Evolutionary conservation across 2,329 filamentous ascomycete genomes (phyloP).

Genomic region (Fusarium sp.): DNA sequence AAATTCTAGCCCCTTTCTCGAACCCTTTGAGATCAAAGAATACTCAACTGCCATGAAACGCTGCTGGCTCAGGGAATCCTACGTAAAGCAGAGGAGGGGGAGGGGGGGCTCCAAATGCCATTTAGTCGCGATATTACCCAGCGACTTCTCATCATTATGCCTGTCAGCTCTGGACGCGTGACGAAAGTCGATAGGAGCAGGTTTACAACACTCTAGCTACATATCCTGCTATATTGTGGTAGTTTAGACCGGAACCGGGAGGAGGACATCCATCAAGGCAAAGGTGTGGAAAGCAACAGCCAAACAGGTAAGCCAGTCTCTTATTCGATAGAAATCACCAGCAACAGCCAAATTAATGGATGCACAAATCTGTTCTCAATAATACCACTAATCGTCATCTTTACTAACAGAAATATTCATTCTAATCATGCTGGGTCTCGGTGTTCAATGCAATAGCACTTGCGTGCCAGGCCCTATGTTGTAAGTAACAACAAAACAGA

Average conservation of each 20-base stretch:
- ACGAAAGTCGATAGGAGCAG: background rate
- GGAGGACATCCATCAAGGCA: background rate
- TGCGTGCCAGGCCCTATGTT: conserved; percentile 3
- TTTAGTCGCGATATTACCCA: conserved; percentile 1
- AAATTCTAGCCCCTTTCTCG: background rate
- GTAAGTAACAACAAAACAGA: background rate
- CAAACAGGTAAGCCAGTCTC: background rate
- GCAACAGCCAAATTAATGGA: background rate
- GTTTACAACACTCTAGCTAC: background rate
- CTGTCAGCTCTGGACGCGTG: background rate
- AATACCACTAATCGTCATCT: background rate
- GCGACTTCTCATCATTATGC: background rate
- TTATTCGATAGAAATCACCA: background rate
- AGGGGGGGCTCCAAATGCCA: background rate
- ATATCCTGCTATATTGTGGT: background rate
- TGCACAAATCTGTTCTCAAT: background rate
- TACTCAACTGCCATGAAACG: background rate
- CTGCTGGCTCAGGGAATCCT: background rate
- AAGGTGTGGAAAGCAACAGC: background rate
- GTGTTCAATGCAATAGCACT: background rate
- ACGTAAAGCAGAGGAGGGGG: background rate
- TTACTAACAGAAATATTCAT: background rate
- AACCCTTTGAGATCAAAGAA: background rate
- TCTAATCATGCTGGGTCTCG: background rate
- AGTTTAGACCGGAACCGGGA: background rate